These are phyloP conservation scores for Aegle marmelos DNA, from an alignment of 345 rosid species.

Conservation along the genomic window DNA sequence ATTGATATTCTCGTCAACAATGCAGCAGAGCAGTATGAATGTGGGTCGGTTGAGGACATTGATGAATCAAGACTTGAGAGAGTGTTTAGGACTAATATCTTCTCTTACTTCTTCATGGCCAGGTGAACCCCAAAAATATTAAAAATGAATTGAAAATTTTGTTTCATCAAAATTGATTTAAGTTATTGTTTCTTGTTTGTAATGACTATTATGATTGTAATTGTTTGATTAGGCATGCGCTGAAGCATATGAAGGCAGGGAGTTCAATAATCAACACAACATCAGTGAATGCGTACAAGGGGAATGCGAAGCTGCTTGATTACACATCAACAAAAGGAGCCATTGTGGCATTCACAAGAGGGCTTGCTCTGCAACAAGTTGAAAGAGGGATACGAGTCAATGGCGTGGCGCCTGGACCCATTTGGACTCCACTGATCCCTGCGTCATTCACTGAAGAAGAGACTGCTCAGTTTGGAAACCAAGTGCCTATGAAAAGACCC, in stretches of 20 bases:
- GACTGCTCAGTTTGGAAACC: constrained; percentile 41
- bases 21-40: constrained; percentile 65
- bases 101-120: constrained; percentile 54
- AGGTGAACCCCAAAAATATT: constrained; percentile 26
- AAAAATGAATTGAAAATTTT: background rate
- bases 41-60: constrained; percentile 50
- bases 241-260: constrained; percentile 83
- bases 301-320: constrained; percentile 51
- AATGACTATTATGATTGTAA: background rate
- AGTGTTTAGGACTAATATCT: constrained; percentile 69
- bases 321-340: constrained; percentile 79
- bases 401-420: constrained; percentile 80
- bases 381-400: constrained; percentile 59
- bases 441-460: constrained; percentile 56
- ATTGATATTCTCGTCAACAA: constrained; percentile 74
- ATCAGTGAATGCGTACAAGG: constrained; percentile 63
- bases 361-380: constrained; percentile 66
- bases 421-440: constrained; percentile 78
- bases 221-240: constrained; percentile 38
- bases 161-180: background rate
- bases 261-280: constrained; percentile 73
- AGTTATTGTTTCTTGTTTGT: background rate
- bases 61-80: constrained; percentile 67
- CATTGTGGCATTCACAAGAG: constrained; percentile 71
- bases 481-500: constrained; percentile 68